Percentiles rank a stretch among this genome's conserved stretches.
These are phyloP conservation scores for Verticillium longisporum DNA, from an alignment of 2,329 filamentous ascomycete genomes.

Conservation along the genomic window DNA sequence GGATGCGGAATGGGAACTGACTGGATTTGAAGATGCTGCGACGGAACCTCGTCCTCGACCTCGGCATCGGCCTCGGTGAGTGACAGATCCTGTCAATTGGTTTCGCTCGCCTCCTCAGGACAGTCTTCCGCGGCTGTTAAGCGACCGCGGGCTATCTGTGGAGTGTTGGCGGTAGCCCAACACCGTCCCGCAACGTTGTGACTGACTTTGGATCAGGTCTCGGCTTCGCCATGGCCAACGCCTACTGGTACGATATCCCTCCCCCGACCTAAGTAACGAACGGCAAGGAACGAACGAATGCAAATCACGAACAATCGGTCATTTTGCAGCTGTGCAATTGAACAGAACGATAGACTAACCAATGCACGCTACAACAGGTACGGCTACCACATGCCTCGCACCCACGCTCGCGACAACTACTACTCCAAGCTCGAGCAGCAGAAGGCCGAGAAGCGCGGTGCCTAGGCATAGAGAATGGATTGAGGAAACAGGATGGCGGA, in stretches of 20 bases:
- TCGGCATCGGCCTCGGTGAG: constrained; percentile 50
- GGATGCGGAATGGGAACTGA: constrained; percentile 22
- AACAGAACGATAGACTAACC: neutral
- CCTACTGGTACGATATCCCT: constrained; percentile 45
- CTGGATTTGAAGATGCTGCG: constrained; percentile 46
- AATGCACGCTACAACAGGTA: constrained; percentile 36
- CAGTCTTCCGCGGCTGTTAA: neutral
- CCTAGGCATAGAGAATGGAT: constrained; percentile 15
- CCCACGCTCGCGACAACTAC: constrained; percentile 49
- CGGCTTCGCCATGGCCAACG: constrained; percentile 47
- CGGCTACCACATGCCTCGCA: constrained; percentile 57
- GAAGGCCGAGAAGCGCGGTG: constrained; percentile 32
- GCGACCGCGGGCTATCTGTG: neutral
- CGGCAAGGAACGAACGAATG: neutral
- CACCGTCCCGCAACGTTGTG: neutral
- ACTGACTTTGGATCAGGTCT: constrained; percentile 30
- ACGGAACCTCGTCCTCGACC: constrained; percentile 50
- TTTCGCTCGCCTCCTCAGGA: neutral
- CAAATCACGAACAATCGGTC: neutral
- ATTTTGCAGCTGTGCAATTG: neutral
- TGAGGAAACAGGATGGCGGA: neutral
- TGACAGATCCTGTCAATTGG: constrained; percentile 8
- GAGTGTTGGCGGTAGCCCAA: neutral
- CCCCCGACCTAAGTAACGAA: neutral
- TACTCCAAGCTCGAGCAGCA: constrained; percentile 53